A percentile compares a stretch with the other conserved stretches of the same genome.
Conservation (phyloP, 2,329 filamentous ascomycete species). For the Arthrobotrys sphaeroides region DNA sequence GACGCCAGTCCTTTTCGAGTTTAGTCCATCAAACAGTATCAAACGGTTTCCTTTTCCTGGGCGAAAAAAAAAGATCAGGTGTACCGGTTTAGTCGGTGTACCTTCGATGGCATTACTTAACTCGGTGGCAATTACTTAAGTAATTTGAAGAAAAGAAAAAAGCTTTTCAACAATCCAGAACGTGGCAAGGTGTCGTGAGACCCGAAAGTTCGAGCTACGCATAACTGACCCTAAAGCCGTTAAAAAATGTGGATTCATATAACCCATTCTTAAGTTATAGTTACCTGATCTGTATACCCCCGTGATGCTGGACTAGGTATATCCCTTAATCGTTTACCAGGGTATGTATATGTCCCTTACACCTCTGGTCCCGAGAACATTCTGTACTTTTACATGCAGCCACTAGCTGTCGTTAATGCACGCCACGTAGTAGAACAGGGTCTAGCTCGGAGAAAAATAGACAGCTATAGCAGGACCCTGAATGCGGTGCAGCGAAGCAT, state of each 20-base stretch:
- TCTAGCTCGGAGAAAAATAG: not conserved
- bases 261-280: not conserved
- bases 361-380: not conserved
- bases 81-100: not conserved
- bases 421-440: conserved; percentile 9
- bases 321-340: conserved; percentile 1
- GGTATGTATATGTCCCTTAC: conserved; percentile 16
- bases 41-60: not conserved
- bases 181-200: not conserved
- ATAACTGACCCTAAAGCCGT: not conserved
- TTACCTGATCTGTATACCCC: not conserved
- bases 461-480: not conserved
- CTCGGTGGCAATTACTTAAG: conserved; percentile 6
- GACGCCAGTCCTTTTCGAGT: not conserved
- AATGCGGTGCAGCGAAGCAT: not conserved
- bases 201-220: not conserved
- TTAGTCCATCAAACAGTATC: not conserved
- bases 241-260: not conserved
- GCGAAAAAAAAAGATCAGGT: not conserved
- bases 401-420: conserved; percentile 3
- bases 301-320: not conserved
- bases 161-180: not conserved
- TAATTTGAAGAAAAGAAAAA: too few species aligned
- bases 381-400: conserved; percentile 6
- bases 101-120: not conserved